Conservation (phyloP, 176 grass and related monocot genomes). For the Hyparrhenia diplandra region DNA sequence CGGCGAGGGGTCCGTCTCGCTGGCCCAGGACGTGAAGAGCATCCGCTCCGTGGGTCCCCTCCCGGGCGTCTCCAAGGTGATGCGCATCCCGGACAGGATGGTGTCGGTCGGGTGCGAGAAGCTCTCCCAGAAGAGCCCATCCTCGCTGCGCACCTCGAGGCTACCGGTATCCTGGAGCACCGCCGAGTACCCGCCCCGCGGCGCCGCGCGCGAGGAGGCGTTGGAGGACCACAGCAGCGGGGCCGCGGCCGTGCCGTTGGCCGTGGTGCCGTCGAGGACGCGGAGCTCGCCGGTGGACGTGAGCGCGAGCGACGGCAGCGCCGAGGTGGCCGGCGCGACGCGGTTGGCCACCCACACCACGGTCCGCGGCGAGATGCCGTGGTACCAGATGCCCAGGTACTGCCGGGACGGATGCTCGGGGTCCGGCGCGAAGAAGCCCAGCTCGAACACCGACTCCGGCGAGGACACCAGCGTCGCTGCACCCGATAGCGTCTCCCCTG, state of each 20-base stretch:
- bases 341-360: conserved; percentile 85
- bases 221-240: conserved; percentile 66
- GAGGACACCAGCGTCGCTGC: conserved; percentile 55
- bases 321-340: conserved; percentile 20
- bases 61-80: conserved; percentile 25
- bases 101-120: conserved; percentile 78
- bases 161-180: conserved; percentile 43
- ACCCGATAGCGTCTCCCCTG: conserved; percentile 30
- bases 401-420: conserved; percentile 13
- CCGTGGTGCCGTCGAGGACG: conserved; percentile 38
- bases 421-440: conserved; percentile 64
- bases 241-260: neutral
- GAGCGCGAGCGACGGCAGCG: conserved; percentile 32
- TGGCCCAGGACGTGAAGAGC: conserved; percentile 77
- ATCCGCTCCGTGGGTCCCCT: conserved; percentile 15
- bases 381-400: conserved; percentile 82
- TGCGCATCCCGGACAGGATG: conserved; percentile 72
- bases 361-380: conserved; percentile 19
- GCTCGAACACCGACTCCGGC: conserved; percentile 48
- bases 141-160: conserved; percentile 41
- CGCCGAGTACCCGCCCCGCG: conserved; percentile 9
- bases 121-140: conserved; percentile 48
- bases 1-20: conserved; percentile 62
- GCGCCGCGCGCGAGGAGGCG: neutral
- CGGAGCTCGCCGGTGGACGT: conserved; percentile 44